Base-by-base conservation (phyloP, 129 eudicot species). In the Lactuca saligna region DNA sequence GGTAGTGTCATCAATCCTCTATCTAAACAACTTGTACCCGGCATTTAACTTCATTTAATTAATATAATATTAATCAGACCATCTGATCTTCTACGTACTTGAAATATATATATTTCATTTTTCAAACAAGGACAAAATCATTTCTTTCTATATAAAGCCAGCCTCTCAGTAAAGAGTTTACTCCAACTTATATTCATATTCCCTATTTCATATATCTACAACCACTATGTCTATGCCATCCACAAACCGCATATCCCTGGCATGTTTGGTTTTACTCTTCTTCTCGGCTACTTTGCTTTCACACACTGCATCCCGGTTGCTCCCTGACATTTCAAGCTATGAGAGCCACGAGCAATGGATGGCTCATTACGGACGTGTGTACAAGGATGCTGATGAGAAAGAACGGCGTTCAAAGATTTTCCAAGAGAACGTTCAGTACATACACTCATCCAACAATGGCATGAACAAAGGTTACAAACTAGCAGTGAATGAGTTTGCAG, bases 331-430 rank as follows among this genome's bases (percentile, higher is more conserved):
- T 17, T 58, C 74, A 75, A n/a, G 17, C 13, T 37, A 31, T 12
- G 74, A 68, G 17, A 75, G 42, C 48, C 80, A 75, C 32, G 80
- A 75, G 35, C 63, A 57, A 8, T 76, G 81, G 81, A 77, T 77
- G 81, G 71, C 66, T 63, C 81, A 55, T 61, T 69, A 76, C 17
- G 53, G 81, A 29, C 81, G 71, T 2, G 65, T 76, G 14, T 76
- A 76, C 65, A 38, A 61, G 55, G 76, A 75, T 4, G 68, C 69
- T 7, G 2, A 20, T 25, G 80, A 75, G 50, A 75, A 68, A 16
- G 63, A 68, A 67, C 55, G 5, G 14, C 80, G 75, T 15, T 75
- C 75, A 31, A 75, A 68, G 29, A 61, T 50, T 7, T 75, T 14
- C 50, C 44, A 76, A 38, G 65, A 68, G 33, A 68, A 76, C 15